Evolutionary conservation across 139 green algal genomes (phyloP), one percentile per base, ranked within the genome.

Genomic region (Chlorella sp.): DNA sequence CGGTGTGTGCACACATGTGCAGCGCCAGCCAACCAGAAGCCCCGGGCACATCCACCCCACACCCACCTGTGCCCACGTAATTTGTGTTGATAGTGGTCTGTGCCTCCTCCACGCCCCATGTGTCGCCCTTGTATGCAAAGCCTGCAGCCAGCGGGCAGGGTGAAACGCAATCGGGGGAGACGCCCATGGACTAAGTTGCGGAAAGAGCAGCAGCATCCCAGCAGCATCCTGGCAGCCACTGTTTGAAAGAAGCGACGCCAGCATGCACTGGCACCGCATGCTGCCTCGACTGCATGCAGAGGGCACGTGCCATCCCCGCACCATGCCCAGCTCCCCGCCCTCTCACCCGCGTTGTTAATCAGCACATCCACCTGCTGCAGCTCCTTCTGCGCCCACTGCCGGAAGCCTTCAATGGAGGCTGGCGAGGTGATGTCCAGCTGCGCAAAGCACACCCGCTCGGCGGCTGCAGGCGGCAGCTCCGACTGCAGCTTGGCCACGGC

Each of bases 51-150:
- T n/a, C n/a, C n/a, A n/a, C n/a, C n/a, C n/a, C n/a, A n/a, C n/a
- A n/a, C n/a, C n/a, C 36, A 6, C 25, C 60, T 0, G 91, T 94
- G 51, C 92, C 92, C 20, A 71, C 41, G 36, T 88, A 90, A 81
- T 95, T 95, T 36, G 75, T 78, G 7, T 64, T 83, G 21, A 96
- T 56, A 0, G 92, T 95, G 12, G 56, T 38, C 3, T 73, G 21
- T 0, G 90, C 90, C 82, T 97, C 94, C 3, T 93, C 87, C 1
- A 90, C 84, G 1, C 94, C 94, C 84, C 95, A 97, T 0, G 38
- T 83, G 86, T 91, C 89, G 44, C 93, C 92, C 84, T 97, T 95
- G 90, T 91, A 95, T 0, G 94, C 94, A 38, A 96, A 89, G 30
- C 92, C 93, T 92, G 87, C 38, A 69, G 51, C 4, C 34, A 56